Evolutionary conservation across 1,284 basidiomycete genomes (phyloP).

Genomic region (Melampsora allii-populina): DNA sequence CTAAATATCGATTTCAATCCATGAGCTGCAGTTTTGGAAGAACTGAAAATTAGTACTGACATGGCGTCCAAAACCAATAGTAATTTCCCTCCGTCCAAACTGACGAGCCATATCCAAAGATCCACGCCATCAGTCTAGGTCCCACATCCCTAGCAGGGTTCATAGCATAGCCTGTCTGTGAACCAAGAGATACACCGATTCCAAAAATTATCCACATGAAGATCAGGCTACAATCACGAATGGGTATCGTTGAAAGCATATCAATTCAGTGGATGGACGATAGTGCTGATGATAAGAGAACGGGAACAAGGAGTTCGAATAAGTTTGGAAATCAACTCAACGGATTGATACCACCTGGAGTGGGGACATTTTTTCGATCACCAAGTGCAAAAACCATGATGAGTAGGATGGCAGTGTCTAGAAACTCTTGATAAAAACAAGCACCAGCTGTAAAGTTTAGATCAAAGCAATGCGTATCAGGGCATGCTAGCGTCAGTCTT

Average conservation of each 20-base stretch:
- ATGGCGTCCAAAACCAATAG: slow-evolving; percentile 43
- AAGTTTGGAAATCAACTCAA: neutral
- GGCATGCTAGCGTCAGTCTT: too few species aligned
- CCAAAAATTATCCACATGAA: slow-evolving; percentile 31
- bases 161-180: slow-evolving; percentile 25
- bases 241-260: neutral
- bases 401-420: slow-evolving; percentile 25
- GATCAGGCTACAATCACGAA: neutral
- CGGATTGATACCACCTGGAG: slow-evolving; percentile 26
- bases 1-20: neutral
- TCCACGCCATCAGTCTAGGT: slow-evolving; percentile 14
- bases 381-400: slow-evolving; percentile 24
- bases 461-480: neutral
- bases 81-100: slow-evolving; percentile 31
- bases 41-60: slow-evolving; percentile 8
- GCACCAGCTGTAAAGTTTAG: slow-evolving; percentile 1
- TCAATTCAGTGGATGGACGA: neutral
- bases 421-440: slow-evolving; percentile 32
- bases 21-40: neutral
- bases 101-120: slow-evolving; percentile 24
- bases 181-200: slow-evolving; percentile 14
- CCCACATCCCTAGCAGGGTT: slow-evolving; percentile 23
- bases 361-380: slow-evolving; percentile 21
- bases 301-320: neutral
- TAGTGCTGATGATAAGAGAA: neutral